Evolutionary conservation across 2,329 filamentous ascomycete genomes (phyloP), one percentile per base, ranked within the genome.

Genomic region (Fusarium xylarioides): DNA sequence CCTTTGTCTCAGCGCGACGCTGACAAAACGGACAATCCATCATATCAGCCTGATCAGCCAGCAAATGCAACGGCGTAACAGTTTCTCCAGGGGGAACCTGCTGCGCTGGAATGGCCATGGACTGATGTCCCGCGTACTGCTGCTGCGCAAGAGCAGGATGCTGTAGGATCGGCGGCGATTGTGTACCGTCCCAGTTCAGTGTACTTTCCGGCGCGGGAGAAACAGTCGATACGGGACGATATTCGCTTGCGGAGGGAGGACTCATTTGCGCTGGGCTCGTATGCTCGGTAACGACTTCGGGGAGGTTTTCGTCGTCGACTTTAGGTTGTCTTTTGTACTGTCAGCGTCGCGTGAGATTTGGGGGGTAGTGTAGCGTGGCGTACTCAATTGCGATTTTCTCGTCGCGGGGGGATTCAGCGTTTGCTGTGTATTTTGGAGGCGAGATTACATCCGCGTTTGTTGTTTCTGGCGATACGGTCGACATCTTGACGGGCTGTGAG

Each of bases 1-100:
- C 75, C 9, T 58, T 54, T 12, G 77, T 79, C 38, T 71, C 65
- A 3, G 64, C 56, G 9, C 76, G 71, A 2, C 68, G 72, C 18
- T 68, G 70, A 23, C 77, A 79, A 54, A 79, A 79, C 1, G 77
- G 77, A 40, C 77, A 79, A 34, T 79, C 77, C 37, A 79, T 38
- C 3, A 52, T 66, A 44, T 79, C 77, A 16, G 75, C 42, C 34
- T 79, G 77, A 15, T 77, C 71, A 26, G 59, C 71, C 6, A 79
- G 64, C 4, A 79, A 67, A 40, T 79, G 66, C 11, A 79, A 47
- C 6, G 77, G 77, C 42, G 77, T 79, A 7, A 79, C 77, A 7
- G 77, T 79, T 11, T 66, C 18, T 19, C 55, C 67, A 10, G 28
- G 30, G 0, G 35, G 71, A 12, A 28, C 58, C 28, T 55, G 40